Evolutionary conservation across 805 yeast species (phyloP).

Genomic region (Priceomyces haplophilus): DNA sequence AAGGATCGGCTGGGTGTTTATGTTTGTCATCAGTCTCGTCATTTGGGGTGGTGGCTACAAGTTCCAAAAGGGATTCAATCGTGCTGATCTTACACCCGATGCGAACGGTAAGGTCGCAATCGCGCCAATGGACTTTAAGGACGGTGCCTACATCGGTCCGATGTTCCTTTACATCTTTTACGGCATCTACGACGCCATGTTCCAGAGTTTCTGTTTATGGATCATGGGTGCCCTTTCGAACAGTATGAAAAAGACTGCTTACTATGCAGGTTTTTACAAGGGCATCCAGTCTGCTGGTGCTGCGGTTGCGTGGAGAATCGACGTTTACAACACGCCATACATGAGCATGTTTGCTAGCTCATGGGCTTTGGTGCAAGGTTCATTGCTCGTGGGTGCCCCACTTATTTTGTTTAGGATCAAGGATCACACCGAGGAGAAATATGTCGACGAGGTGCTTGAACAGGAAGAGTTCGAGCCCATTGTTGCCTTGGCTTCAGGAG

Average conservation of each 20-base stretch:
- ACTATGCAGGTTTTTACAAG: conserved; percentile 62
- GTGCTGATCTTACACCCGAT: conserved; percentile 28
- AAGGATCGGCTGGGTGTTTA: conserved; percentile 40
- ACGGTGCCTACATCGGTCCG: conserved; percentile 51
- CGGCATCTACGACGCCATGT: conserved; percentile 58
- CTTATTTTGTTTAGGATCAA: conserved; percentile 41
- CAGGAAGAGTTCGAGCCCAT: conserved; percentile 17
- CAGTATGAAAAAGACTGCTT: conserved; percentile 51
- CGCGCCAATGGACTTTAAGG: conserved; percentile 44
- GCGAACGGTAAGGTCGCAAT: conserved; percentile 9
- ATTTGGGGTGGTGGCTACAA: conserved; percentile 61
- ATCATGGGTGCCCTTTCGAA: conserved; percentile 57
- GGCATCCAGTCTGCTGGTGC: conserved; percentile 64
- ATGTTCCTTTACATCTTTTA: conserved; percentile 61
- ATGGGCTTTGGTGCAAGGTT: conserved; percentile 51
- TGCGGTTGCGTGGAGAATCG: conserved; percentile 58
- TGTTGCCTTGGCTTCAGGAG: conserved; percentile 4
- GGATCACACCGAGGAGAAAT: conserved; percentile 42
- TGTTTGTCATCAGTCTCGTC: conserved; percentile 40
- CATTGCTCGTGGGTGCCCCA: conserved; percentile 49
- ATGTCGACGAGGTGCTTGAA: conserved; percentile 31
- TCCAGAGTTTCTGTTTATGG: conserved; percentile 59
- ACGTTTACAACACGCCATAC: conserved; percentile 38
- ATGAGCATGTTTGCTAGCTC: conserved; percentile 44
- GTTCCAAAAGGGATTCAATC: conserved; percentile 42